Percentiles rank a stretch among this genome's conserved stretches.
phyloP scores from a whole-genome alignment of 1,284 basidiomycete species.

The Quambalaria eucalypti region DNA sequence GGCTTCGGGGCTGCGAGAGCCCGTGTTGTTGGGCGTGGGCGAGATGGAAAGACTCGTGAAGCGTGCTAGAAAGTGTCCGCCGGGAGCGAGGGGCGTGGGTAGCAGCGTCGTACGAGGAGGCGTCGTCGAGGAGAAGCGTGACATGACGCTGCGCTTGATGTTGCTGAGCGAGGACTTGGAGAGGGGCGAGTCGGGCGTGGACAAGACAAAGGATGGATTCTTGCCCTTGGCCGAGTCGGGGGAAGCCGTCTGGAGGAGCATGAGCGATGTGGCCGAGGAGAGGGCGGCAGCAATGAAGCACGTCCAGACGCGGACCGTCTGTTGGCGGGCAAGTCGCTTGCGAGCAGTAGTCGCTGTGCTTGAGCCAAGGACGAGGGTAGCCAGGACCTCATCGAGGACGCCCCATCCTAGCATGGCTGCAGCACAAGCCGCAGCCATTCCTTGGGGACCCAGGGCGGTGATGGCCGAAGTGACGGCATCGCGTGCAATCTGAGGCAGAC shows the following conservation, averaged over 20 bases:
- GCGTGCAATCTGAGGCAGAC: conserved; percentile 7
- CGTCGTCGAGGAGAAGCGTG: not conserved
- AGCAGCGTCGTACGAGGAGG: not conserved
- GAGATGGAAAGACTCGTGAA: conserved; percentile 28
- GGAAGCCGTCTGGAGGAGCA: conserved; percentile 16
- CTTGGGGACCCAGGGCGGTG: conserved; percentile 17
- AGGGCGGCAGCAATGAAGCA: conserved; percentile 26
- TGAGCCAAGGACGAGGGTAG: not conserved
- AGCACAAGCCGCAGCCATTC: conserved; percentile 26
- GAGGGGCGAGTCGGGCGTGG: too few relatives aligned
- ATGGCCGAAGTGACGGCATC: conserved; percentile 15
- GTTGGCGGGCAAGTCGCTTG: not conserved
- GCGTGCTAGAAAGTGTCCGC: conserved; percentile 29
- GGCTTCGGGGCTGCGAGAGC: conserved; percentile 3
- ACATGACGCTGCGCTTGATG: not conserved
- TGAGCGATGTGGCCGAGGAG: conserved; percentile 18
- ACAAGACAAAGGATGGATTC: not conserved
- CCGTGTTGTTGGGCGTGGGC: conserved; percentile 1
- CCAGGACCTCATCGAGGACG: conserved; percentile 6
- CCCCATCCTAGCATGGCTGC: conserved; percentile 24
- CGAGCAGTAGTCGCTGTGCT: not conserved
- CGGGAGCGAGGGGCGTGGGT: conserved; percentile 30
- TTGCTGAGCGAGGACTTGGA: not conserved
- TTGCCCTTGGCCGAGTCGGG: not conserved
- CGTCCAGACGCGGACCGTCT: conserved; percentile 12